Evolutionary conservation across 495 filamentous ascomycete genomes (phyloP).

Genomic region (Lophium mytilinum): DNA sequence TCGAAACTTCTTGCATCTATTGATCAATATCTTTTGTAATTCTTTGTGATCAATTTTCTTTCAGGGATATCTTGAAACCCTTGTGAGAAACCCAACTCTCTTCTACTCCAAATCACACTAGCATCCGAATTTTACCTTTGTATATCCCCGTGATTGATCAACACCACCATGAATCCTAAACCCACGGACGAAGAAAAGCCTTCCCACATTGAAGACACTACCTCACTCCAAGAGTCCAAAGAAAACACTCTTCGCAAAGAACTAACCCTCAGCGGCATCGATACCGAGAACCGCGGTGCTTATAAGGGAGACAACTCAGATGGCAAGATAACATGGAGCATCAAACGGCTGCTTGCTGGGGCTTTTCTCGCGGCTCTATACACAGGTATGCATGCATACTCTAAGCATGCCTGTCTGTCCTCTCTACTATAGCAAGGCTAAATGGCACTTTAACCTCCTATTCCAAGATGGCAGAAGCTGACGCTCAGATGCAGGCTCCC

Average conservation of each 20-base stretch:
- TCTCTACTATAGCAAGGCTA: not conserved
- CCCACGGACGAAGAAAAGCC: slow-evolving; percentile 1
- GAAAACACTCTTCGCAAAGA: slow-evolving; percentile 7
- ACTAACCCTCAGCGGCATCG: slow-evolving; percentile 20
- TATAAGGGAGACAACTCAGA: slow-evolving; percentile 29
- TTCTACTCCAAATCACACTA: too few relatives aligned
- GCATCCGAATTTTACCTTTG: too few relatives aligned
- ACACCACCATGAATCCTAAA: too few relatives aligned
- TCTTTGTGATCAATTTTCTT: too few relatives aligned
- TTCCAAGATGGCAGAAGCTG: too few relatives aligned
- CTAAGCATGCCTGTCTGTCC: too few relatives aligned
- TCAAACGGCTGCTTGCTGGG: slow-evolving; percentile 17
- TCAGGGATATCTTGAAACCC: too few relatives aligned
- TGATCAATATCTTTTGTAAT: too few relatives aligned
- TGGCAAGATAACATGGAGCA: slow-evolving; percentile 22
- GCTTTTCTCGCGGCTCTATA: slow-evolving; percentile 27
- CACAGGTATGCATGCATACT: slow-evolving; percentile 21
- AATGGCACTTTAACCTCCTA: not conserved
- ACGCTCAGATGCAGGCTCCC: slow-evolving; percentile 20
- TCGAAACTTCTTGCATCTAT: too few relatives aligned
- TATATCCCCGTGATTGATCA: too few relatives aligned
- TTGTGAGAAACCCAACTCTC: too few relatives aligned
- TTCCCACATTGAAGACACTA: slow-evolving; percentile 9
- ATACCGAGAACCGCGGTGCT: slow-evolving; percentile 21
- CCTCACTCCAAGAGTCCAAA: not conserved